These are phyloP conservation scores for Podaxis rugospora DNA, from an alignment of 768 basidiomycete genomes.

Conservation along the genomic window DNA sequence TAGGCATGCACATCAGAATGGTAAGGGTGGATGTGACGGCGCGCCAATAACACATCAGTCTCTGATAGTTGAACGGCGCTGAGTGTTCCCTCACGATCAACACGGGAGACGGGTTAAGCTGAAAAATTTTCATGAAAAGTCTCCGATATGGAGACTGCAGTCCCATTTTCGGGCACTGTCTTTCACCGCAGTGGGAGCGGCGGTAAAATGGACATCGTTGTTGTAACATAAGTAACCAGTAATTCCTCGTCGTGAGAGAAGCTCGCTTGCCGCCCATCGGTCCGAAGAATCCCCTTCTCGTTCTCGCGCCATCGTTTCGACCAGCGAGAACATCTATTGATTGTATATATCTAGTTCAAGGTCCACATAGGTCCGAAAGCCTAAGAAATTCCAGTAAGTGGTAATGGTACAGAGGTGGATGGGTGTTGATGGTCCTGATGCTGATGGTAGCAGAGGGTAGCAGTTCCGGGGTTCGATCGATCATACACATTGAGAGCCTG, in stretches of 20 bases:
- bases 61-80: not conserved
- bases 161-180: not conserved
- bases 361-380: not conserved
- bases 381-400: not conserved
- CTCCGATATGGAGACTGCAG: not conserved
- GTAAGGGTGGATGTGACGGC: too few relatives aligned
- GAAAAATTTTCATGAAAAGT: not conserved
- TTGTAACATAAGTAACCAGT: not conserved
- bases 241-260: not conserved
- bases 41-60: too few relatives aligned
- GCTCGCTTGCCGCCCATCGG: too few relatives aligned
- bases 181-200: not conserved
- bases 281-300: not conserved
- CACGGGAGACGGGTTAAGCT: not conserved
- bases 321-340: not conserved
- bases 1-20: too few relatives aligned
- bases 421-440: not conserved
- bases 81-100: not conserved
- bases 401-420: not conserved
- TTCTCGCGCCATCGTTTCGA: not conserved
- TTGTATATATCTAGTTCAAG: not conserved
- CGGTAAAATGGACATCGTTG: not conserved
- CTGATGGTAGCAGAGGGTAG: not conserved
- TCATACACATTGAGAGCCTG: slow-evolving; percentile 4
- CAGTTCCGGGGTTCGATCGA: not conserved